phyloP scores from a whole-genome alignment of 805 yeast species.

The Myxozyma monticola region DNA sequence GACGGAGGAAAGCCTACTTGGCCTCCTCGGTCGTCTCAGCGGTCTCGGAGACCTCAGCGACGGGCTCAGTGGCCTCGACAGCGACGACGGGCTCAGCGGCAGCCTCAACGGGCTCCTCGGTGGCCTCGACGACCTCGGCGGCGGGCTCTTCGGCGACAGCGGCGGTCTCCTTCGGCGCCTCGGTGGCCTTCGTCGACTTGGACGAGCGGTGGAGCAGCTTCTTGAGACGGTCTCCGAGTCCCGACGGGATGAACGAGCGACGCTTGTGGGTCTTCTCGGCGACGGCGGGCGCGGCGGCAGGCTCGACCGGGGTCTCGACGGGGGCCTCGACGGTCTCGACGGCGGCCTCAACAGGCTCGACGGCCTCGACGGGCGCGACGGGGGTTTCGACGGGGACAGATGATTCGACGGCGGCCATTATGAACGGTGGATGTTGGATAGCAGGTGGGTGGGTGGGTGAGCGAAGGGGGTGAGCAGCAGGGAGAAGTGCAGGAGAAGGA shows the following conservation, averaged over 20 bases:
- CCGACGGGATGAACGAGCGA: constrained; percentile 23
- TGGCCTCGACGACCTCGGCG: constrained; percentile 3
- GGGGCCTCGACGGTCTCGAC: constrained; percentile 1
- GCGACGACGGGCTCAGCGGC: constrained; percentile 13
- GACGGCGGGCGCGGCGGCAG: constrained; percentile 11
- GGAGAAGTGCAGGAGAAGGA: background rate
- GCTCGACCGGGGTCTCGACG: constrained; percentile 10
- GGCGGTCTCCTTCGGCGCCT: constrained; percentile 4
- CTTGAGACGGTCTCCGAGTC: constrained; percentile 25
- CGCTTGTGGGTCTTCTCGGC: constrained; percentile 19
- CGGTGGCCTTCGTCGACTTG: background rate
- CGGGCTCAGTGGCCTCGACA: constrained; percentile 10
- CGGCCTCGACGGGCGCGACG: constrained; percentile 11
- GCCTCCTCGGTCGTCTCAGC: constrained; percentile 2
- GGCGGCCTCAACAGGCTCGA: constrained; percentile 2
- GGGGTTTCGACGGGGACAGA: constrained; percentile 1
- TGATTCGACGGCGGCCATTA: background rate
- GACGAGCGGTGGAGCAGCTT: constrained; percentile 22
- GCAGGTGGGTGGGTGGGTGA: too few species aligned
- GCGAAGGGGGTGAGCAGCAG: too few species aligned
- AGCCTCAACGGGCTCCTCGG: constrained; percentile 12
- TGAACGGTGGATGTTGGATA: too few species aligned
- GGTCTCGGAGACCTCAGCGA: constrained; percentile 1
- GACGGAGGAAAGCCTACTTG: background rate
- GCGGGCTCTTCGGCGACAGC: constrained; percentile 8